phyloP scores from a whole-genome alignment of 805 yeast species.

The Nakazawaea wyomingensis region DNA sequence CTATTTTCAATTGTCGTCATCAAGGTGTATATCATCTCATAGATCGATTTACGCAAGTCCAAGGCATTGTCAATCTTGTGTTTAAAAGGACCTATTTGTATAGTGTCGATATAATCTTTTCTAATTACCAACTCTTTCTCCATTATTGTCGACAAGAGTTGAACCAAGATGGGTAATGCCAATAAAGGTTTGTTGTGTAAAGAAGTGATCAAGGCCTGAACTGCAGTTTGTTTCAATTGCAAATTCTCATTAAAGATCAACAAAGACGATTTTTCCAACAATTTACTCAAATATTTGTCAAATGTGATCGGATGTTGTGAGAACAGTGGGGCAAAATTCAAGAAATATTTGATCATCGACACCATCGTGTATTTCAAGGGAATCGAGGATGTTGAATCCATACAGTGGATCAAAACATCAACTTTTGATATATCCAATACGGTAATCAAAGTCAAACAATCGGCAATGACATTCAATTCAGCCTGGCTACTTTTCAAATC shows the following conservation, averaged over 20 bases:
- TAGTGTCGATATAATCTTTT: constrained; percentile 52
- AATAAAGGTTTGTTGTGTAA: constrained; percentile 49
- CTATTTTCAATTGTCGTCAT: constrained; percentile 28
- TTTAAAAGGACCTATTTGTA: constrained; percentile 85
- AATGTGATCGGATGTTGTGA: constrained; percentile 6
- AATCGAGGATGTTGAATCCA: constrained; percentile 14
- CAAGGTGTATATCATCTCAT: constrained; percentile 62
- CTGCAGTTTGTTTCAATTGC: constrained; percentile 54
- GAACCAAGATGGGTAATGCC: constrained; percentile 39
- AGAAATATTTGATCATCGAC: constrained; percentile 24
- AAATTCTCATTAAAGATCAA: constrained; percentile 30
- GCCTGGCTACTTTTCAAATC: constrained; percentile 13
- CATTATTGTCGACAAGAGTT: constrained; percentile 45
- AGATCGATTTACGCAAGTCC: constrained; percentile 65
- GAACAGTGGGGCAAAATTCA: constrained; percentile 7
- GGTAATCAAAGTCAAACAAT: constrained; percentile 20
- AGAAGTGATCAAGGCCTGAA: constrained; percentile 54
- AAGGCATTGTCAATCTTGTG: constrained; percentile 77
- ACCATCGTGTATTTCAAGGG: constrained; percentile 21
- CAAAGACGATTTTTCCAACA: constrained; percentile 21
- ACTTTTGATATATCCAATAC: constrained; percentile 11
- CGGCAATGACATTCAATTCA: constrained; percentile 21
- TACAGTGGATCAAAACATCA: constrained; percentile 13
- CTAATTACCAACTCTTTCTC: constrained; percentile 48
- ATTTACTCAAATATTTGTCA: constrained; percentile 16